phyloP scores from a whole-genome alignment of 108 stramenopile species.

The Fragilaria crotonensis region DNA sequence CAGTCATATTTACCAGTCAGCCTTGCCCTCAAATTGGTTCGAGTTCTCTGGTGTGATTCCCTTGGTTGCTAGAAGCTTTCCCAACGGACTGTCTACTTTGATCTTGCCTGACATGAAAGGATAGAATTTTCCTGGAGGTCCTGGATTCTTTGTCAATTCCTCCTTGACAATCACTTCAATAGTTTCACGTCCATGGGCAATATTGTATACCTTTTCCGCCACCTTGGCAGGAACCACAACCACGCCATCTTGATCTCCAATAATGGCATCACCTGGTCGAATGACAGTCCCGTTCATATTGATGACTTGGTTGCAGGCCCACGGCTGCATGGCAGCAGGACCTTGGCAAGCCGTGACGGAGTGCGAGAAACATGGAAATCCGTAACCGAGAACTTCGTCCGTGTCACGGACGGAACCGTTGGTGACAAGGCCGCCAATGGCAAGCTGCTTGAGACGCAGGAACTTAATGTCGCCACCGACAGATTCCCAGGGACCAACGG shows the following conservation, averaged over 20 bases:
- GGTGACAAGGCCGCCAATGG: conserved; percentile 82
- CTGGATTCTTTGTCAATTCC: conserved; percentile 82
- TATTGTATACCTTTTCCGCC: conserved; percentile 79
- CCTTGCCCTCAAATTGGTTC: conserved; percentile 85
- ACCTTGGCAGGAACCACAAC: conserved; percentile 86
- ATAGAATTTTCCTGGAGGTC: conserved; percentile 87
- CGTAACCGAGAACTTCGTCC: conserved; percentile 86
- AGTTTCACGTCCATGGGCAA: conserved; percentile 82
- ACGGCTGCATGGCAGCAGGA: conserved; percentile 86
- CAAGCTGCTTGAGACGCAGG: conserved; percentile 71
- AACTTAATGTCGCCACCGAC: conserved; percentile 91
- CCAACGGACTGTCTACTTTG: conserved; percentile 84
- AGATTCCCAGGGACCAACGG: conserved; percentile 74
- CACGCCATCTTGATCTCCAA: conserved; percentile 90
- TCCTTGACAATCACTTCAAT: conserved; percentile 91
- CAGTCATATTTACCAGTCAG: conserved; percentile 77
- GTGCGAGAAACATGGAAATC: conserved; percentile 72
- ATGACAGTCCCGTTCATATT: conserved; percentile 60
- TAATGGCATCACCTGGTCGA: conserved; percentile 86
- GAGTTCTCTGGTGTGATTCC: conserved; percentile 88
- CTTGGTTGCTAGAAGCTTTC: conserved; percentile 68
- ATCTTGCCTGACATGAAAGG: conserved; percentile 90
- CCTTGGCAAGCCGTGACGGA: conserved; percentile 50
- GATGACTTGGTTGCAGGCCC: conserved; percentile 83
- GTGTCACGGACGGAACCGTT: conserved; percentile 87